Evolutionary conservation across 108 stramenopile species (phyloP).

Genomic region (Skeletonema costatum): DNA sequence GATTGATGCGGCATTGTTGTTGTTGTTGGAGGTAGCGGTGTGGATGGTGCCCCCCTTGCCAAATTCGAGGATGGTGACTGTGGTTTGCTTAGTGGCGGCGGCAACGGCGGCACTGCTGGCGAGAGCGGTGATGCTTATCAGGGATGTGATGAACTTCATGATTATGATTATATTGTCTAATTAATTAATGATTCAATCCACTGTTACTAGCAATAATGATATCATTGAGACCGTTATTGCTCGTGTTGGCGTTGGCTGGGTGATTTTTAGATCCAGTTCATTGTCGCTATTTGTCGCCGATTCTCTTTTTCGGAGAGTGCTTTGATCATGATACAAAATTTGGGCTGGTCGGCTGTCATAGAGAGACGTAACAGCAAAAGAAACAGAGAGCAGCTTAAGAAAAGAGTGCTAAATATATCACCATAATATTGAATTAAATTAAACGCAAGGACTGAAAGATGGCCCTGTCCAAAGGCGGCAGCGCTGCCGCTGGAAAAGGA

Average conservation of each 20-base stretch:
- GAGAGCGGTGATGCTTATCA: constrained; percentile 23
- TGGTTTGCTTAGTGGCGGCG: constrained; percentile 45
- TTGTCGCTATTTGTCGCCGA: neutral
- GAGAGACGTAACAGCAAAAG: too few relatives aligned
- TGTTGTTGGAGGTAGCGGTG: constrained; percentile 37
- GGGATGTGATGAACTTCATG: constrained; percentile 52
- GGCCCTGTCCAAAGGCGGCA: neutral
- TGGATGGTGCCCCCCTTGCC: constrained; percentile 73
- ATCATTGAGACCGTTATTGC: too few relatives aligned
- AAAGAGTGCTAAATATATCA: too few relatives aligned
- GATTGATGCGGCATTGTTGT: constrained; percentile 14
- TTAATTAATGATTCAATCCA: neutral
- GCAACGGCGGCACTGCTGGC: constrained; percentile 29
- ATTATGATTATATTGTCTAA: constrained; percentile 19
- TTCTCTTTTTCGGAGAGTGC: too few relatives aligned
- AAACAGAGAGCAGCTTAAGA: too few relatives aligned
- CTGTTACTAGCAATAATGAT: neutral
- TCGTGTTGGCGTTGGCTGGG: neutral
- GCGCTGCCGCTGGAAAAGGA: neutral
- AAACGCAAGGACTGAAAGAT: neutral
- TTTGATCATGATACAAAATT: too few relatives aligned
- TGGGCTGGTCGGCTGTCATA: too few relatives aligned
- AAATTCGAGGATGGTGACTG: constrained; percentile 76
- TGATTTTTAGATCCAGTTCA: neutral
- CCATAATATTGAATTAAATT: neutral